Conservation (phyloP, 768 basidiomycete genomes). For the Multifurca ochricompacta region DNA sequence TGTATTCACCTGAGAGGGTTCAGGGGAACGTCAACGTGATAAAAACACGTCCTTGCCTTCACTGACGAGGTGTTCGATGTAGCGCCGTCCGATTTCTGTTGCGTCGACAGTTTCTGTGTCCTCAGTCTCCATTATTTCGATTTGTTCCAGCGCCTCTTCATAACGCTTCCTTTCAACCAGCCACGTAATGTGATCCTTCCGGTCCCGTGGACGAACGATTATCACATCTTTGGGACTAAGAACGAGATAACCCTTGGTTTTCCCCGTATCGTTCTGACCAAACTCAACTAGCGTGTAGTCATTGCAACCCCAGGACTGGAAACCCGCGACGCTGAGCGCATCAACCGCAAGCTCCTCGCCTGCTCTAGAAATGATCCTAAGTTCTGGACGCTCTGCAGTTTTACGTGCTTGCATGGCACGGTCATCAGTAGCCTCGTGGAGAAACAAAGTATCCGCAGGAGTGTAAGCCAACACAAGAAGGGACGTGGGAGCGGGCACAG, state of each 20-base stretch:
- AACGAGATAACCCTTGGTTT: slow-evolving; percentile 64
- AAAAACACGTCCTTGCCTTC: slow-evolving; percentile 46
- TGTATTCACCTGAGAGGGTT: slow-evolving; percentile 43
- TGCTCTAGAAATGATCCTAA: slow-evolving; percentile 80
- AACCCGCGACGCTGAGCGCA: slow-evolving; percentile 70
- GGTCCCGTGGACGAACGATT: slow-evolving; percentile 80
- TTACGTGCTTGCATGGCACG: slow-evolving; percentile 71
- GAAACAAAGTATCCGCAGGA: slow-evolving; percentile 63
- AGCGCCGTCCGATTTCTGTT: slow-evolving; percentile 72
- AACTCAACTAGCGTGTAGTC: slow-evolving; percentile 74
- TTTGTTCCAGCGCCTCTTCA: slow-evolving; percentile 80
- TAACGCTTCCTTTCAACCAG: slow-evolving; percentile 78
- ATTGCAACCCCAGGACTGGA: slow-evolving; percentile 81
- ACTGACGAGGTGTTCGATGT: slow-evolving; percentile 76
- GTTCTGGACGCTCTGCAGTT: slow-evolving; percentile 85
- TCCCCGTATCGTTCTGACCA: slow-evolving; percentile 19
- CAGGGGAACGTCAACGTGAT: background rate
- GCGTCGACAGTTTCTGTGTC: slow-evolving; percentile 41
- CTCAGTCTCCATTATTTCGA: slow-evolving; percentile 44
- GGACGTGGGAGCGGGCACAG: slow-evolving; percentile 42
- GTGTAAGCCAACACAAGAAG: slow-evolving; percentile 87
- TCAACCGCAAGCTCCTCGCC: slow-evolving; percentile 88
- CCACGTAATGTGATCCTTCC: slow-evolving; percentile 87
- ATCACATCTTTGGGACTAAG: slow-evolving; percentile 83
- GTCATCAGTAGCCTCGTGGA: slow-evolving; percentile 64